Base-by-base conservation (phyloP, 441 rosid species). In the Adansonia madagascariensis region DNA sequence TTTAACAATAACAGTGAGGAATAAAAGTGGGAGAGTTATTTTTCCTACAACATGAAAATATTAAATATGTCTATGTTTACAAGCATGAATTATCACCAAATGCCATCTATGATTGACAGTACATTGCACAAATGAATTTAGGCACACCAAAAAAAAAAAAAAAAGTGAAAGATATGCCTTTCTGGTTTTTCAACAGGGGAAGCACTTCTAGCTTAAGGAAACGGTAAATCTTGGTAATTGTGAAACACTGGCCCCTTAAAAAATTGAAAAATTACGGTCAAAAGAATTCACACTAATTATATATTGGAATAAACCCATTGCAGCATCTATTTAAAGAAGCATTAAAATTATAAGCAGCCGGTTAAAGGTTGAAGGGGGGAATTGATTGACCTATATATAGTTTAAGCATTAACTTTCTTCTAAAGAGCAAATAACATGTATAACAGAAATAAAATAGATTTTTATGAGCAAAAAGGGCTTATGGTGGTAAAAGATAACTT, bases 41-140 rank as follows among this genome's bases (percentile, higher is more conserved):
- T 60, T 24, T 49, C 22, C 41, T 20, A 39, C 24, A 61, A 62
- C 56, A 17, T 44, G 68, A 55, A 78, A 71, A 44, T 20, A 24
- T 10, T 18, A 75, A 57, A 79, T 43, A 46, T 43, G 67, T 61
- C 61, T 50, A 63, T 6, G 7, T 60, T 69, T 64, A 65, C 44
- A 70, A 68, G 77, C 68, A 80, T 47, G 61, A 79, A 79, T 43
- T 82, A 73, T 83, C 87, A 88, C 91, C 89, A 79, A 73, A 80
- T 22, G 77, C 89, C 89, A 87, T 77, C 80, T 82, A 84, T 81
- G 86, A 74, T 77, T 78, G 82, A 87, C 84, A 86, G 80, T 85
- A 84, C 86, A 72, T 70, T 73, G 62, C 68, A 5, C 44, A 31
- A 20, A 47, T 22, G 72, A 60, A 77, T 65, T 17, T 56, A 9